Base-by-base conservation (phyloP, 805 yeast genomes). In the Schwanniomyces sp. region DNA sequence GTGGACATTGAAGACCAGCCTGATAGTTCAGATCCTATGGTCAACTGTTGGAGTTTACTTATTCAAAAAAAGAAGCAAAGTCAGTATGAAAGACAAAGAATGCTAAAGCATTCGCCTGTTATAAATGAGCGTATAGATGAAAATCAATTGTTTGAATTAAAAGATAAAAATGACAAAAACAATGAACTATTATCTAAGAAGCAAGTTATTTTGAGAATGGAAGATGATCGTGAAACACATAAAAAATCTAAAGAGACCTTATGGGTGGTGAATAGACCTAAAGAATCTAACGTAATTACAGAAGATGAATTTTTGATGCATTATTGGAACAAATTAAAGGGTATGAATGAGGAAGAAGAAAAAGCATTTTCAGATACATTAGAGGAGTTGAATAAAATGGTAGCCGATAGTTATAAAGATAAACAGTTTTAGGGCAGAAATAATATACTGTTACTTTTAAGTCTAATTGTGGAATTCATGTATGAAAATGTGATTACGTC, bases 191-290 rank as follows among this genome's bases (percentile, higher is more conserved):
- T 63, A 41, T 58, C 76, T 5, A 69, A 69, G 45, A 64, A 81
- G 41, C 89, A 85, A 54, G 82, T 88, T 14, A 62, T 90, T 14
- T 76, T 81, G 32, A 72, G 98, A 50, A 90, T 92, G 85, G 97
- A 92, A 62, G 91, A 86, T 52, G 98, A 92, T 62, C 74, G 99
- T 55, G 99, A 92, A 62, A 74, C 96, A 40, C 91, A 89, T 59
- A 92, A 92, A 62, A 78, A 88, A 53, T 79, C 86, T 11, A 90
- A 91, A 56, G 97, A 92, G 58, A 80, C 78, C 9, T 72, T 83
- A 18, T 90, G 97, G 96, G 77, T 84, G 8, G 82, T 86, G 0
- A 75, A 74, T 28, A 66, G 88, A 49, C 72, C 76, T 0, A 63
- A 64, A 11, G 73, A 65, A 1, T 43, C 64, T 4, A 61, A 45